Evolutionary conservation across 345 rosid species (phyloP), one percentile per base, ranked within the genome.

Genomic region (Zanthoxylum bungeanum): DNA sequence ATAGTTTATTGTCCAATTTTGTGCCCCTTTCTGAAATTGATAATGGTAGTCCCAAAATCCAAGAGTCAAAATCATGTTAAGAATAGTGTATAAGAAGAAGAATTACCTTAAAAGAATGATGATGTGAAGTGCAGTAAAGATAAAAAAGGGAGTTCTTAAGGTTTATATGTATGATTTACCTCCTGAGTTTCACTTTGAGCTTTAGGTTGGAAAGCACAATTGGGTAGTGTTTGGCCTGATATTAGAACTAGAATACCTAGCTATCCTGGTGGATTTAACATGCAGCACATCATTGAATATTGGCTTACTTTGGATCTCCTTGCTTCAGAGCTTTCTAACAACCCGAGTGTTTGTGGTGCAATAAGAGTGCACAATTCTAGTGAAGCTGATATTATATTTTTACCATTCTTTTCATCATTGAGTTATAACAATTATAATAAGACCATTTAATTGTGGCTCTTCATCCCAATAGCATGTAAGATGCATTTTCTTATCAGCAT

Each of bases 231-330:
- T 47, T 95, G 99, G 99, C 99, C 99, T 44, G 91, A 95, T 57
- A 72, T 92, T 33, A 79, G 65, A 56, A 57, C 74, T 37, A 68
- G 64, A n/a, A 76, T 90, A 64, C 99, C 98, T 0, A 59, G 57
- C 1, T 87, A 95, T 76, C 93, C 99, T 5, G 99, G 98, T 31
- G 97, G 97, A 37, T 87, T 92, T 81, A 95, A 95, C 76, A 73
- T 92, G 92, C 98, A 95, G 25, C 98, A 95, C 39, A 95, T 98
- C 75, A 85, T 92, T 49, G 99, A 95, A 72, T 95, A 90, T 71
- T 95, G 99, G 99, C 79, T 95, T n/a, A 92, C 98, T 34, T 42
- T 95, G 69, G 97, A 95, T 79, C 91, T 95, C 44, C 88, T 95
- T 33, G 87, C 89, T 66, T 90, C 97, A 5, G 96, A 92, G 74